Evolutionary conservation across 306 rosid species (phyloP).

Genomic region (Castanea mollissima): DNA sequence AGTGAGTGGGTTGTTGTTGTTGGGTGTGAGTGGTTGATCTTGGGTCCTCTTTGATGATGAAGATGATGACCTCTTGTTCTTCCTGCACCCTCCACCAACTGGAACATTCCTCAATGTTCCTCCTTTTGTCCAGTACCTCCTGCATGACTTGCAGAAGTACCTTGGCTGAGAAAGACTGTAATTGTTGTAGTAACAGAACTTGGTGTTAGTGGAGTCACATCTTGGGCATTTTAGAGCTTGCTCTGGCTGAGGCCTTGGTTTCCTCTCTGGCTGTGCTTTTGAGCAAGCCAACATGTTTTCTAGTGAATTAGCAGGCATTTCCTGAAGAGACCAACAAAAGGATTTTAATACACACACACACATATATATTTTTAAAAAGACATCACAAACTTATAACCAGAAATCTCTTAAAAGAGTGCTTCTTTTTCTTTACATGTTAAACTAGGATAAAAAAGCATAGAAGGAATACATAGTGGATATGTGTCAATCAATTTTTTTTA

Average conservation of each 20-base stretch:
- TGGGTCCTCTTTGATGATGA: slow-evolving; percentile 54
- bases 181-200: slow-evolving; percentile 97
- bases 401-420: background rate
- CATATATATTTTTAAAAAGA: background rate
- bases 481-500: too few species aligned
- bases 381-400: background rate
- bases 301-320: slow-evolving; percentile 65
- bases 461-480: background rate
- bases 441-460: background rate
- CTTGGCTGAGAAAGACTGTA: slow-evolving; percentile 94
- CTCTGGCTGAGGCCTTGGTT: slow-evolving; percentile 79
- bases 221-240: slow-evolving; percentile 88
- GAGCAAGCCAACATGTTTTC: slow-evolving; percentile 75
- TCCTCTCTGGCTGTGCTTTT: slow-evolving; percentile 56
- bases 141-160: slow-evolving; percentile 92
- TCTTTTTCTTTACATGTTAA: background rate
- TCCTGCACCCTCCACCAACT: slow-evolving; percentile 97
- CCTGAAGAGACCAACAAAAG: slow-evolving; percentile 39
- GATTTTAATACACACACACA: background rate
- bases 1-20: slow-evolving; percentile 39
- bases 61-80: slow-evolving; percentile 77
- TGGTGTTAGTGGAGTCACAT: slow-evolving; percentile 91
- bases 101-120: slow-evolving; percentile 97
- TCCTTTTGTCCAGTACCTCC: slow-evolving; percentile 99
- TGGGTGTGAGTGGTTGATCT: slow-evolving; percentile 56